Percentiles rank a stretch among this genome's conserved stretches.
phyloP scores from a whole-genome alignment of 148 eudicot genomes.

The Rhododendron mucronatum region DNA sequence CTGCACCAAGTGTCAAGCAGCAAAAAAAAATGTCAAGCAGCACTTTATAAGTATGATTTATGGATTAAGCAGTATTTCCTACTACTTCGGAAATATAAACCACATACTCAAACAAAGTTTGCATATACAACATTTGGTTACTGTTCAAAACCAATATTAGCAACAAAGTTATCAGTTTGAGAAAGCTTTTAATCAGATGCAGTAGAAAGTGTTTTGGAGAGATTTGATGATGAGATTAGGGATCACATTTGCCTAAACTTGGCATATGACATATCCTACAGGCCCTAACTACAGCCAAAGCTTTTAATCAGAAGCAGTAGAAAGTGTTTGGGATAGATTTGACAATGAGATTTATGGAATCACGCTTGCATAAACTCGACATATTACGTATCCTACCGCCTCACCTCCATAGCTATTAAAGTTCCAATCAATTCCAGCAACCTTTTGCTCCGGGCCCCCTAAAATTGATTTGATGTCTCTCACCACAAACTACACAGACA shows the following conservation, averaged over 20 bases:
- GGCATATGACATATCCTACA: background rate
- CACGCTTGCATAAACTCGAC: background rate
- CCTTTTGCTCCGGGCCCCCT: constrained; percentile 20
- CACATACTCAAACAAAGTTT: background rate
- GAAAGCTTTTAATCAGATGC: background rate
- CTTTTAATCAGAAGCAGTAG: background rate
- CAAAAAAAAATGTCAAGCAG: background rate
- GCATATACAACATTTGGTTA: background rate
- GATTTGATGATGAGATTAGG: background rate
- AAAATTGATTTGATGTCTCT: constrained; percentile 30
- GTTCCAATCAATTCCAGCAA: constrained; percentile 93
- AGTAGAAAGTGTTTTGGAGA: background rate
- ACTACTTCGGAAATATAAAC: background rate
- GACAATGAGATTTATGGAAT: background rate
- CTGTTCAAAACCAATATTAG: constrained; percentile 2
- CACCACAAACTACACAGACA: constrained; percentile 56
- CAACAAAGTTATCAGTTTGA: background rate
- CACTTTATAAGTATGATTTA: background rate
- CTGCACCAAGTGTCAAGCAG: background rate
- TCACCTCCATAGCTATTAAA: constrained; percentile 97
- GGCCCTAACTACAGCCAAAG: background rate
- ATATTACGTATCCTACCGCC: background rate
- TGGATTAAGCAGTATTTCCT: background rate
- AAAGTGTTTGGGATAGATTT: background rate
- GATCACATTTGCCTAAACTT: background rate